Evolutionary conservation across 1,139 yeast genomes (phyloP).

Genomic region (Pneumocystis carinii): DNA sequence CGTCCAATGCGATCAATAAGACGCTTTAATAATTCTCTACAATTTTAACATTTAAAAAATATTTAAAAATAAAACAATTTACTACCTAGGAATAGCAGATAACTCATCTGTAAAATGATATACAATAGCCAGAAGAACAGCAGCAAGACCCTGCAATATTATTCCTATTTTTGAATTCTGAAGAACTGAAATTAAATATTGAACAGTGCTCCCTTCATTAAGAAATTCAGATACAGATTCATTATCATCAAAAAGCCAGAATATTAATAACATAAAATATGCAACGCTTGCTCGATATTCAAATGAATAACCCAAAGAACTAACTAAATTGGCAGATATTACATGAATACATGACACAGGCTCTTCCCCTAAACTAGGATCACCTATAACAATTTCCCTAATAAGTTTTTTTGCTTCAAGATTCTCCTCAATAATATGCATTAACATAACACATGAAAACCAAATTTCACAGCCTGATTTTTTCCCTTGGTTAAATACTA

Average conservation of each 20-base stretch:
- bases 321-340: constrained; percentile 56
- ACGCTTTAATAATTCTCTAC: constrained; percentile 46
- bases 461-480: constrained; percentile 77
- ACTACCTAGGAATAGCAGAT: constrained; percentile 44
- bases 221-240: constrained; percentile 65
- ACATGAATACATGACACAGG: constrained; percentile 64
- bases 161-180: constrained; percentile 44
- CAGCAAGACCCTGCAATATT: constrained; percentile 60
- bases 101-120: constrained; percentile 59
- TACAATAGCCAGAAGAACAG: constrained; percentile 56
- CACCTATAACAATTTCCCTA: constrained; percentile 46
- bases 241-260: constrained; percentile 68
- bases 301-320: constrained; percentile 40
- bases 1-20: constrained; percentile 60
- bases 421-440: constrained; percentile 46
- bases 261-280: constrained; percentile 57
- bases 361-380: constrained; percentile 53
- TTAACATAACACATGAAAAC: constrained; percentile 61
- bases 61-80: constrained; percentile 7
- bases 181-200: constrained; percentile 46
- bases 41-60: constrained; percentile 2
- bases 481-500: constrained; percentile 35
- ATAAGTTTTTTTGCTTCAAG: constrained; percentile 38
- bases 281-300: constrained; percentile 73
- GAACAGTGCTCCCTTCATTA: constrained; percentile 48